Evolutionary conservation across 768 basidiomycete species (phyloP), one percentile per base, ranked within the genome.

Genomic region (Kwoniella newhampshirensis): DNA sequence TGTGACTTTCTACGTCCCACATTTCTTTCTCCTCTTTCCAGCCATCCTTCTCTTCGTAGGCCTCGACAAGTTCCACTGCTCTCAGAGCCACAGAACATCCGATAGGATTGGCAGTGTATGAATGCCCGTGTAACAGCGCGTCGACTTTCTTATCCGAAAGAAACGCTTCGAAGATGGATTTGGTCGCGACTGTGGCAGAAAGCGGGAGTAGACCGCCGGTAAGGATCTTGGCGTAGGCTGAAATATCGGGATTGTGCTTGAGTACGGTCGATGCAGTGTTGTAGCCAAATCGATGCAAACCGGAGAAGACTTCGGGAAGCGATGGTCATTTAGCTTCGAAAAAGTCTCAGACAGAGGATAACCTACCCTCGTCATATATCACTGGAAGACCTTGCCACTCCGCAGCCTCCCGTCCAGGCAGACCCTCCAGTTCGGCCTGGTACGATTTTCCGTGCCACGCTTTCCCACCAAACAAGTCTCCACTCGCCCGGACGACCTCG

Each of bases 181-280:
- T 81, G 2, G 85, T 84, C 2, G 94, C 87, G 28, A 98, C 81
- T 0, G 94, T 98, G 9, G 85, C 83, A 4, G 88, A 85, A 8
- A 97, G 81, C 0, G 94, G 94, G 1, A 97, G 78, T 4, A 94
- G 81, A 0, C 94, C 94, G 40, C 94, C 94, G 0, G 94, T 97
- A 25, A 98, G 81, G 54, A 91, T 86, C 75, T 98, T 98, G 12
- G 91, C 94, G 66, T 92, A 84, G 48, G 91, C 90, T 3, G 89
- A 84, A 43, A 98, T 88, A 71, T 98, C 94, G 1, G 94, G 94
- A 1, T 60, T 53, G 20, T 82, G 82, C 3, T 87, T 86, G 1
- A 97, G 82, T 21, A 92, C 70, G 4, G 70, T 50, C 2, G 73
- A 56, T 2, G 86, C 81, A 45, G 86, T 86, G 56, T 83, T 78